These are phyloP conservation scores for Penicillium sp. DNA, from an alignment of 2,329 filamentous ascomycete species.

Conservation along the genomic window DNA sequence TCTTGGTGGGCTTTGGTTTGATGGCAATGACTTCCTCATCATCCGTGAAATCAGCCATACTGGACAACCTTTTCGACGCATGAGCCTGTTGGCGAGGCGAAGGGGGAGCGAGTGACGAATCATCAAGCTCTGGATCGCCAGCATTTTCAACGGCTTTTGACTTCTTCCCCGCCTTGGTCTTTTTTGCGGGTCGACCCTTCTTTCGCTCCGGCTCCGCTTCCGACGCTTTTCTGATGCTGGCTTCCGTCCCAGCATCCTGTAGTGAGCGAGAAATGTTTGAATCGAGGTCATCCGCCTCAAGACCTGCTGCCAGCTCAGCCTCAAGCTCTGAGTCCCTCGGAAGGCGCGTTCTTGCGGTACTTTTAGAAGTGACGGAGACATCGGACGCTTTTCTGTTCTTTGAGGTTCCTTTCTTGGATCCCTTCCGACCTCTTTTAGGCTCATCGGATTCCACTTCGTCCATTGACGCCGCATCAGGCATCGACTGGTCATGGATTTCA, in stretches of 20 bases:
- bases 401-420: constrained; percentile 36
- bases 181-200: constrained; percentile 21
- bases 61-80: constrained; percentile 1
- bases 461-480: constrained; percentile 22
- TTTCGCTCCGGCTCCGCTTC: constrained; percentile 13
- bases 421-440: constrained; percentile 43
- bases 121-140: constrained; percentile 6
- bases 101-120: constrained; percentile 7
- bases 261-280: background rate
- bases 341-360: constrained; percentile 40
- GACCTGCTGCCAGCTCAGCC: constrained; percentile 58
- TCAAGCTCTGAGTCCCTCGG: constrained; percentile 62
- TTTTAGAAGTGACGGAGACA: constrained; percentile 43
- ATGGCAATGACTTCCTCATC: constrained; percentile 13
- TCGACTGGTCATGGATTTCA: constrained; percentile 34
- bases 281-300: constrained; percentile 53
- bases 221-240: constrained; percentile 21
- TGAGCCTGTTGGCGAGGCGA: constrained; percentile 9
- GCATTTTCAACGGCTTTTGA: constrained; percentile 16
- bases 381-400: constrained; percentile 48
- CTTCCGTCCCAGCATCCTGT: too few species aligned
- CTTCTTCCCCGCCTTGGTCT: constrained; percentile 27
- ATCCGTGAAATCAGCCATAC: constrained; percentile 3
- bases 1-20: constrained; percentile 17
- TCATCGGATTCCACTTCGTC: constrained; percentile 25